Evolutionary conservation across 805 yeast genomes (phyloP), one percentile per base, ranked within the genome.

Genomic region (Komagataella populi): DNA sequence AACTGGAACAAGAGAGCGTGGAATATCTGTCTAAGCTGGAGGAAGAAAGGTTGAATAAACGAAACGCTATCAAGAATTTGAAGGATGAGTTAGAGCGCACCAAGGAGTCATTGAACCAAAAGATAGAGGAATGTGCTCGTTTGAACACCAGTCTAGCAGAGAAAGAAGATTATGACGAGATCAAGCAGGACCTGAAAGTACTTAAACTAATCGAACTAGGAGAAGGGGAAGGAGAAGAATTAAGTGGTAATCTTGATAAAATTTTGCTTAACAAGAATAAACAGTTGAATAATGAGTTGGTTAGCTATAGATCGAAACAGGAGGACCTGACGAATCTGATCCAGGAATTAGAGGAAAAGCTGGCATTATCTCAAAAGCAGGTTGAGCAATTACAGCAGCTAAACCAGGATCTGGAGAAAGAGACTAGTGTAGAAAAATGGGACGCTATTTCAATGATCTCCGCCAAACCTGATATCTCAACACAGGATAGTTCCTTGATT

Each of bases 191-290:
- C 59, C 69, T 90, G 56, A 76, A 74, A 17, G 76, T 88, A 23
- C 63, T 89, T 54, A 80, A 84, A 61, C 81, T 83, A 55, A 82
- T 88, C 44, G 87, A 86, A 59, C 84, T 88, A 66, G 90, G 90
- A 3, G 65, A 56, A 68, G 66, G 60, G 18, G 57, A 57, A 24
- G 63, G 57, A 18, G 63, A 60, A 3, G 59, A 58, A 16, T 53
- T 51, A 3, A 55, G 59, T 24, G 58, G 46, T 10, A 49, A 54
- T 44, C 62, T 83, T 45, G 89, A 81, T 58, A 73, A 78, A n/a
- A 73, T 83, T 18, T 69, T 89, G 50, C 69, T 84, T 36, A 73
- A 78, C 44, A 78, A 88, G 55, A 89, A 88, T 65, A 86, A 84
- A 61, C 79, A 78, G 54, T 72, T 90, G 54, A 84, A 81, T 51